phyloP scores from a whole-genome alignment of 2,329 filamentous ascomycete genomes.

The Epichloe sp. region DNA sequence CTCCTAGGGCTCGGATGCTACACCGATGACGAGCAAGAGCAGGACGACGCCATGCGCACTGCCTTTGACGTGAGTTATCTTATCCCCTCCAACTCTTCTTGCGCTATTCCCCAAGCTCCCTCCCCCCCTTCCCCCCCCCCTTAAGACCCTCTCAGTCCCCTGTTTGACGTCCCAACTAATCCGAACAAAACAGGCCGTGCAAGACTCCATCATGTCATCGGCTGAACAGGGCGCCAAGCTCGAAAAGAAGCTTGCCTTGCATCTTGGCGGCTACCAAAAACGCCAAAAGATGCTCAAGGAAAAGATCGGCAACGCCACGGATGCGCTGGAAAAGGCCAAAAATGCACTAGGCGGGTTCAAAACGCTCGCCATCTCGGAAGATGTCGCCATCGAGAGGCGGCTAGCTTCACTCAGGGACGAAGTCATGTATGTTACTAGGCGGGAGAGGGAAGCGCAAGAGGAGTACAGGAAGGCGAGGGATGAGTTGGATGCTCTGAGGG shows the following conservation, averaged over 20 bases:
- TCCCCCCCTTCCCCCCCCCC: no score
- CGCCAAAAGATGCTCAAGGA: slow-evolving; percentile 66
- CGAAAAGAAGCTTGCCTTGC: slow-evolving; percentile 82
- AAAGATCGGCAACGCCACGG: slow-evolving; percentile 66
- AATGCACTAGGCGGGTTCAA: slow-evolving; percentile 61
- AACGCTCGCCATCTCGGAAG: slow-evolving; percentile 66
- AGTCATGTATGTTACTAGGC: slow-evolving; percentile 62
- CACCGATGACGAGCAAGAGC: slow-evolving; percentile 59
- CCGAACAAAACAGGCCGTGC: slow-evolving; percentile 42
- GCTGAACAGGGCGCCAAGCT: slow-evolving; percentile 76
- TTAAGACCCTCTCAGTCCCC: no score
- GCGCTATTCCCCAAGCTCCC: not conserved
- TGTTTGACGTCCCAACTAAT: not conserved
- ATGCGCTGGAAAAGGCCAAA: slow-evolving; percentile 59
- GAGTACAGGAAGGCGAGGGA: slow-evolving; percentile 63
- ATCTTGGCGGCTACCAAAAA: slow-evolving; percentile 82
- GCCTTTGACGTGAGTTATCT: slow-evolving; percentile 56
- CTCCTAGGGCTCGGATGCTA: slow-evolving; percentile 75
- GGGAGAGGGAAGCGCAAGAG: slow-evolving; percentile 87
- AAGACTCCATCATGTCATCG: slow-evolving; percentile 57
- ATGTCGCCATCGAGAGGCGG: slow-evolving; percentile 58
- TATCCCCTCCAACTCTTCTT: not conserved
- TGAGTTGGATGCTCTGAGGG: slow-evolving; percentile 54
- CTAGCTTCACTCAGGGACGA: slow-evolving; percentile 70
- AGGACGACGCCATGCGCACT: slow-evolving; percentile 46